These are phyloP conservation scores for Pisolithus albus DNA, from an alignment of 768 basidiomycete genomes.

Conservation along the genomic window DNA sequence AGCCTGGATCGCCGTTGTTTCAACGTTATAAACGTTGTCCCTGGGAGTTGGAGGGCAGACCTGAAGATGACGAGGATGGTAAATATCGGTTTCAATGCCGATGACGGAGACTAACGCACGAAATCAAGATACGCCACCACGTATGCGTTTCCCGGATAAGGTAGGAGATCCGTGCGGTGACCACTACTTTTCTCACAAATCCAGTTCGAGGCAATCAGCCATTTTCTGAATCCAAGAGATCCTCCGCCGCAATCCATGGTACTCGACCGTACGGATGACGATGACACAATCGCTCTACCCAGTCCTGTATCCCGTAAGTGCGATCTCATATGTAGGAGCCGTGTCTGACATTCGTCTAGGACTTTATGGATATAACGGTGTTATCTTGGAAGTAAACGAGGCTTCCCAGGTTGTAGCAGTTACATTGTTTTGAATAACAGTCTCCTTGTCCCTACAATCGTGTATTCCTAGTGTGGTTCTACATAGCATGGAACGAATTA, in stretches of 20 bases:
- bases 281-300: constrained; percentile 62
- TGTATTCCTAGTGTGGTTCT: constrained; percentile 2
- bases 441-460: background rate
- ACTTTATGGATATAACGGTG: constrained; percentile 72
- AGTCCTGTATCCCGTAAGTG: constrained; percentile 62
- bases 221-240: constrained; percentile 70
- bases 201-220: constrained; percentile 72
- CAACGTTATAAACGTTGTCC: constrained; percentile 89
- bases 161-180: constrained; percentile 28
- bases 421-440: constrained; percentile 49
- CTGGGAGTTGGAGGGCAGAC: constrained; percentile 77
- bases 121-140: constrained; percentile 61
- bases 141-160: constrained; percentile 66
- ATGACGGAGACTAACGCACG: background rate
- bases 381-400: constrained; percentile 74
- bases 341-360: constrained; percentile 7
- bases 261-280: constrained; percentile 72
- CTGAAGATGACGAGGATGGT: constrained; percentile 84
- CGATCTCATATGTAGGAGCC: background rate
- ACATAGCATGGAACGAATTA: constrained; percentile 1
- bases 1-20: constrained; percentile 87
- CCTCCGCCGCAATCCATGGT: constrained; percentile 67
- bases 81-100: constrained; percentile 6
- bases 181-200: background rate
- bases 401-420: constrained; percentile 72